phyloP scores from a whole-genome alignment of 805 yeast species.

The Sugiyamaella floridensis region DNA sequence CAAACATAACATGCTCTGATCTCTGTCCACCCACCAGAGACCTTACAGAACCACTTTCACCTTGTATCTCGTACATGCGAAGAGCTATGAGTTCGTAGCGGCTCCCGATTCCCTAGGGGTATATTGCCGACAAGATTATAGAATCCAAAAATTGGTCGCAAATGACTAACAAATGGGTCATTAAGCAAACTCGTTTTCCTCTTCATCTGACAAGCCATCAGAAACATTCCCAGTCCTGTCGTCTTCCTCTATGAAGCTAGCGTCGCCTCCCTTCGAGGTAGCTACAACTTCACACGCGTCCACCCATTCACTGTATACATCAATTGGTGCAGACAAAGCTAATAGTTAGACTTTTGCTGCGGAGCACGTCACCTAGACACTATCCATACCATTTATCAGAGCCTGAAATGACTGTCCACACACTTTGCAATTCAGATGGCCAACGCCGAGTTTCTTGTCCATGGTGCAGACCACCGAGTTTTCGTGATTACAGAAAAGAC shows the following conservation, averaged over 20 bases:
- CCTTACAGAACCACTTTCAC: too few relatives aligned
- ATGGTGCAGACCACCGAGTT: constrained; percentile 79
- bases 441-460: constrained; percentile 81
- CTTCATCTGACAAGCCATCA: constrained; percentile 23
- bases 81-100: too few relatives aligned
- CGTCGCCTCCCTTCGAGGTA: constrained; percentile 33
- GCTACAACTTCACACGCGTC: constrained; percentile 92
- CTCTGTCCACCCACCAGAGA: too few relatives aligned
- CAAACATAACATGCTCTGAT: too few relatives aligned
- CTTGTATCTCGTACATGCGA: too few relatives aligned
- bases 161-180: too few relatives aligned
- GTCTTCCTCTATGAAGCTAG: constrained; percentile 20
- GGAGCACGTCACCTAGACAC: background rate
- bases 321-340: constrained; percentile 76
- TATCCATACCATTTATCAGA: constrained; percentile 51
- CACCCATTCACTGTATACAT: constrained; percentile 94
- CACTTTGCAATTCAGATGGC: constrained; percentile 79
- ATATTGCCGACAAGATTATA: too few relatives aligned
- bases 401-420: constrained; percentile 94
- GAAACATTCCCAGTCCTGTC: constrained; percentile 19
- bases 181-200: constrained; percentile 18
- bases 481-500: constrained; percentile 94
- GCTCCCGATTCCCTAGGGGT: too few relatives aligned
- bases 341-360: background rate
- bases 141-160: too few relatives aligned